Evolutionary conservation across 2,329 filamentous ascomycete species (phyloP).

Genomic region (Aspergillus fischeri): DNA sequence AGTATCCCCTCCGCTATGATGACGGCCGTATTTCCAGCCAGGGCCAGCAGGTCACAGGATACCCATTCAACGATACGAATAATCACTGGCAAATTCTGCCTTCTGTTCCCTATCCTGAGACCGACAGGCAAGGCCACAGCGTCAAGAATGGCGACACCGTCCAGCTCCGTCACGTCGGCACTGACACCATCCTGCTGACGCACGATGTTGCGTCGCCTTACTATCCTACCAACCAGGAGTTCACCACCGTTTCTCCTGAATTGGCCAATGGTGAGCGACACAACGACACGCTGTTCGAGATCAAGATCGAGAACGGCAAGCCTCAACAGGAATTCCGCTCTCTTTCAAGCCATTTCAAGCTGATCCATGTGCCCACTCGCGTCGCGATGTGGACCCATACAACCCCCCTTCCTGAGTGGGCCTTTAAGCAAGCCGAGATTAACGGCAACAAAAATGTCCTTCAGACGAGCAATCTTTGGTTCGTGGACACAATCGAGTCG

Average conservation of each 20-base stretch:
- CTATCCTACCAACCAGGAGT: constrained; percentile 97
- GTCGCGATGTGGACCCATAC: constrained; percentile 99
- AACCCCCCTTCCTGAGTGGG: constrained; percentile 94
- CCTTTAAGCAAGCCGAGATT: constrained; percentile 94
- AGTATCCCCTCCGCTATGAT: constrained; percentile 90
- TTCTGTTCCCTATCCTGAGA: constrained; percentile 48
- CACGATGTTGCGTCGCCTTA: constrained; percentile 97
- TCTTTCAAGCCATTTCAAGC: constrained; percentile 88
- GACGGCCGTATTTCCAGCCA: constrained; percentile 97
- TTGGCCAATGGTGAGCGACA: constrained; percentile 69
- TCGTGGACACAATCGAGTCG: constrained; percentile 84
- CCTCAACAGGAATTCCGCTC: constrained; percentile 79
- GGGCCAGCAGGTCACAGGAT: constrained; percentile 95
- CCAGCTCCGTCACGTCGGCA: constrained; percentile 79
- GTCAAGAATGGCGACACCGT: constrained; percentile 83
- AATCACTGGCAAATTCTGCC: constrained; percentile 96
- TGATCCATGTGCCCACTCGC: constrained; percentile 89
- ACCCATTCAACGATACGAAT: constrained; percentile 97
- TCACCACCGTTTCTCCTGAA: constrained; percentile 73
- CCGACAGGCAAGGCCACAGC: constrained; percentile 55
- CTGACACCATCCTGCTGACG: constrained; percentile 79
- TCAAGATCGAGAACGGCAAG: constrained; percentile 85
- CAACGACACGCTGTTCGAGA: constrained; percentile 90
- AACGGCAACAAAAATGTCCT: constrained; percentile 97
- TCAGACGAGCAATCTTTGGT: constrained; percentile 90